Base-by-base conservation (phyloP, 2,329 filamentous ascomycete genomes). In the Fusarium musae region DNA sequence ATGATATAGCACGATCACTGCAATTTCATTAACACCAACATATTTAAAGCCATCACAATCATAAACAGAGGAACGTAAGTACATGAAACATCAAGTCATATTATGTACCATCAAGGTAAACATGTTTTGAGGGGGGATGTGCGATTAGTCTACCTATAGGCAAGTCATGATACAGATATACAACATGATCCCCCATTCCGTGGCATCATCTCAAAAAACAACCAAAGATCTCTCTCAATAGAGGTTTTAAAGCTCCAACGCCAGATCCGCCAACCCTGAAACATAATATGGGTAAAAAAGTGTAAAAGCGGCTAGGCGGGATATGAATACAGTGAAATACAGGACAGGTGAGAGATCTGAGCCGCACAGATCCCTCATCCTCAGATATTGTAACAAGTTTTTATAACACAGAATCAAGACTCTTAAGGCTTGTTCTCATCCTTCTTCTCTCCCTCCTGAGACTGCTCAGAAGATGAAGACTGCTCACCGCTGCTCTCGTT, bases 371-470 rank as follows among this genome's bases (percentile, higher is more conserved):
- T 78, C 70, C 76, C 77, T 70, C 52, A 78, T 80, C 78, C 79
- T 77, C 49, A 73, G 74, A 80, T 79, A 81, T 75, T 78, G 65
- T 61, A 77, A 78, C 78, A 79, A 69, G 57, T 75, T 71, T 77
- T 75, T 67, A 72, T 74, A 71, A 77, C 75, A 68, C 56, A 65
- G 46, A 63, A 74, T 64, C 68, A 69, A 59, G 59, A 64, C 73
- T 75, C 82, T 89, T 88, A 90, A 79, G 88, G 88, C 89, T 92
- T 92, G 86, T 86, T 88, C 85, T 92, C 90, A 75, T 87, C 89
- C 90, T 95, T 95, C 89, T 93, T 93, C 87, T 95, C 91, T 76
- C 88, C 91, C 82, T 93, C 91, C 70, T 88, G 80, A 79, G 85
- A 83, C 84, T 85, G 70, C 70, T 73, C 83, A 77, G 78, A 84